Percentiles rank a stretch among this genome's conserved stretches.
These are phyloP conservation scores for Cordyceps militaris DNA, from an alignment of 2,329 filamentous ascomycete genomes.

Conservation along the genomic window DNA sequence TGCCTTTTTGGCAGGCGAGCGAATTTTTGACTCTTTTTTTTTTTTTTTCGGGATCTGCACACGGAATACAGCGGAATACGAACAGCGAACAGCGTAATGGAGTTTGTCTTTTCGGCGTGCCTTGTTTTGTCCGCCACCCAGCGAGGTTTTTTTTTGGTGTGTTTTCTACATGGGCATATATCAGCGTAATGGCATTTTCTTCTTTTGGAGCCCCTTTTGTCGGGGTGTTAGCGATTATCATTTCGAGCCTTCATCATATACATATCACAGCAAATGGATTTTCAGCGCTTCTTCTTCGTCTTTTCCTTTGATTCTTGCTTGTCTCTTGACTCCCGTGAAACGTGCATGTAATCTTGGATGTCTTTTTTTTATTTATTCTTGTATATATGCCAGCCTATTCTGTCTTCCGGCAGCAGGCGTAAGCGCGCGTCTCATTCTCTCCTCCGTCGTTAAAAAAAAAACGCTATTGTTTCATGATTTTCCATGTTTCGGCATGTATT, in stretches of 20 bases:
- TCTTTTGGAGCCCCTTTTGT: not conserved
- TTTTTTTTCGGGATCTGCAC: not conserved
- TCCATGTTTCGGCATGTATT: too few relatives aligned
- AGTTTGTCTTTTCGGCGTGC: not conserved
- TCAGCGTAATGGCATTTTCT: not conserved
- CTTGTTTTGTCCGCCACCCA: not conserved
- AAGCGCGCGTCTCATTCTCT: too few relatives aligned
- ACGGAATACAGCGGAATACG: not conserved
- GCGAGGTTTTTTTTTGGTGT: not conserved
- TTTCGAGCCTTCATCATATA: not conserved
- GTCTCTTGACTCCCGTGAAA: too few relatives aligned
- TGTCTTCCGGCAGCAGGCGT: too few relatives aligned
- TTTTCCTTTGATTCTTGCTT: too few relatives aligned
- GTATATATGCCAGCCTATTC: too few relatives aligned
- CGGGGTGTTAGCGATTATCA: not conserved
- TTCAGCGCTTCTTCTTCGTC: not conserved
- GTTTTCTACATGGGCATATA: not conserved
- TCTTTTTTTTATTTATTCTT: too few relatives aligned
- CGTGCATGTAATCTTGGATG: too few relatives aligned
- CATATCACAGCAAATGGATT: not conserved
- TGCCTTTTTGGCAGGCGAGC: not conserved
- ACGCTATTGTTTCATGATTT: too few relatives aligned
- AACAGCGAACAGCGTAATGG: not conserved
- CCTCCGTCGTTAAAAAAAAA: too few relatives aligned
- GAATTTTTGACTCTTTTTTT: not conserved